Conservation (phyloP, 2,329 filamentous ascomycete genomes). For the Thelonectria blattea region DNA sequence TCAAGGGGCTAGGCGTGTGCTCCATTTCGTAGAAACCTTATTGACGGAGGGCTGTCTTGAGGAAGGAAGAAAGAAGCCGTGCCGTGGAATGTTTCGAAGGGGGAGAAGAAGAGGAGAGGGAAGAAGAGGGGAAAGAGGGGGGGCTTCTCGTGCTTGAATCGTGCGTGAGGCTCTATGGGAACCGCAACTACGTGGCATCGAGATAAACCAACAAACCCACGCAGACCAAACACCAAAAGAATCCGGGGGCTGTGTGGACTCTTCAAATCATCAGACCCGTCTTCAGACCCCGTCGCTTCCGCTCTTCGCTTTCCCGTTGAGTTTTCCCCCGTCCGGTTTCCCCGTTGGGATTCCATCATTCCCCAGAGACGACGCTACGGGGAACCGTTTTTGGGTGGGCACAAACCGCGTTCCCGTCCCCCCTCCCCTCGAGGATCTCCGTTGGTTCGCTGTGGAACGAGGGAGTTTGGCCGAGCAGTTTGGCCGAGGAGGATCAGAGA, state of each 20-base stretch:
- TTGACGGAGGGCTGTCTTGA: constrained; percentile 10
- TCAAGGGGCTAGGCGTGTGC: constrained; percentile 24
- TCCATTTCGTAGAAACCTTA: constrained; percentile 30
- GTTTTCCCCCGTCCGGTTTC: background rate
- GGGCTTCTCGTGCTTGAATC: background rate
- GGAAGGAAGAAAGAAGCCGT: too few species aligned
- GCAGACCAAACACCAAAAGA: background rate
- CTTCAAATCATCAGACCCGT: too few species aligned
- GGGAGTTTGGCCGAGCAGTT: background rate
- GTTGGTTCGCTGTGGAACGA: background rate
- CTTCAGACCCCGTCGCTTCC: background rate
- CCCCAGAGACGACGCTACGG: constrained; percentile 2
- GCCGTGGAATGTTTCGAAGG: background rate
- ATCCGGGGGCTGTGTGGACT: constrained; percentile 16
- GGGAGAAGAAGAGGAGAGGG: background rate
- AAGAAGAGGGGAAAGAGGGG: background rate
- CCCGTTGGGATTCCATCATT: background rate
- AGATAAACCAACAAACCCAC: background rate
- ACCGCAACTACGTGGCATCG: background rate
- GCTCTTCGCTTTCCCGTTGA: too few species aligned
- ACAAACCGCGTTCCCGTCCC: background rate
- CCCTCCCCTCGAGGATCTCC: background rate
- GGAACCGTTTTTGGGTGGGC: background rate
- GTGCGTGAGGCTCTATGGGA: background rate
- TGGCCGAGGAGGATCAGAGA: background rate